Evolutionary conservation across 768 basidiomycete genomes (phyloP).

Genomic region (Cystobasidiopsis lactophilus): DNA sequence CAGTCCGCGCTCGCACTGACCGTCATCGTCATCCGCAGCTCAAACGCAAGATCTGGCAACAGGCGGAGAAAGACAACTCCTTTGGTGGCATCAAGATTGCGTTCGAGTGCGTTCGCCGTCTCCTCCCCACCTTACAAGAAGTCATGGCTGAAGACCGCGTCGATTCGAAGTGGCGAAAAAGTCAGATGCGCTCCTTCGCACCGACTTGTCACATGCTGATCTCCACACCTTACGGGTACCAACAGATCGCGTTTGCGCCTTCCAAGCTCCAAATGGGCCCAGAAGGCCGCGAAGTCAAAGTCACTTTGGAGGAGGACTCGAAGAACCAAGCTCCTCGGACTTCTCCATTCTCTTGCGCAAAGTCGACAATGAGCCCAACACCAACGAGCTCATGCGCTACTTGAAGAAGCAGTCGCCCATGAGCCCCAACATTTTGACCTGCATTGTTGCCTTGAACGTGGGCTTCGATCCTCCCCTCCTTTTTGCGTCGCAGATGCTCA

Average conservation of each 20-base stretch:
- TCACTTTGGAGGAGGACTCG: background rate
- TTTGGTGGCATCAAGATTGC: background rate
- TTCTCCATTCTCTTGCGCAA: background rate
- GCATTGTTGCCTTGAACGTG: conserved; percentile 9
- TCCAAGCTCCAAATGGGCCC: no score
- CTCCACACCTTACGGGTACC: no score
- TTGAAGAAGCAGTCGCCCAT: background rate
- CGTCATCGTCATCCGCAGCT: background rate
- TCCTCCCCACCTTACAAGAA: no score
- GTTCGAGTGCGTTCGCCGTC: background rate
- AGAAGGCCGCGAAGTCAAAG: background rate
- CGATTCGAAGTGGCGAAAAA: no score
- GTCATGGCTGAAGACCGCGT: no score
- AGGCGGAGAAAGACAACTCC: background rate
- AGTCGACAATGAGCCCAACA: conserved; percentile 2
- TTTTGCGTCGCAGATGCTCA: no score
- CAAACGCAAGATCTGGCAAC: background rate
- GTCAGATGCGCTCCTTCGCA: no score
- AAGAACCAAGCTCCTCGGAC: background rate
- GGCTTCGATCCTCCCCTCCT: no score
- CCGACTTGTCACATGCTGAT: no score
- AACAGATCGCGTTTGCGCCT: no score
- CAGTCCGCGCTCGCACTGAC: no score
- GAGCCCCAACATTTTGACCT: conserved; percentile 4
- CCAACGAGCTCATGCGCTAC: conserved; percentile 4